Conservation (phyloP, 2,329 filamentous ascomycete species). For the Xylariaceae sp. region DNA sequence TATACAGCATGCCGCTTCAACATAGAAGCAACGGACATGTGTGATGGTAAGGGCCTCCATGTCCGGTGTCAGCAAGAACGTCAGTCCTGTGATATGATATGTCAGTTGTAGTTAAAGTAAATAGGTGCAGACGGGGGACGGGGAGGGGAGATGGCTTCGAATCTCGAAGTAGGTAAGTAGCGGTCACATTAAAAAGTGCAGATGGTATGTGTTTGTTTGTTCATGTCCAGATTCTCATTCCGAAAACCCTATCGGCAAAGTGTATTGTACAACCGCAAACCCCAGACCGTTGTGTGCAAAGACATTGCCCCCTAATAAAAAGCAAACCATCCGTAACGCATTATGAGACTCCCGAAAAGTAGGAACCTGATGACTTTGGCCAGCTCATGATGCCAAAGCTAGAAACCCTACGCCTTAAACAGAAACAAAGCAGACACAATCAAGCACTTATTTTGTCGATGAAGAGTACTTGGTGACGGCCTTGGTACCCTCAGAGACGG, state of each 20-base stretch:
- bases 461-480: slow-evolving; percentile 99
- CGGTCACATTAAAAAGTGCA: no score
- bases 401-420: slow-evolving; percentile 47
- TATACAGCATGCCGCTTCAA: no score
- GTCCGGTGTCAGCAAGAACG: no score
- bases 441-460: slow-evolving; percentile 81
- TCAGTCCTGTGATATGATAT: no score
- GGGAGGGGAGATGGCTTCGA: no score
- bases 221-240: slow-evolving; percentile 60
- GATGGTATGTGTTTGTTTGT: slow-evolving; percentile 24
- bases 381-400: slow-evolving; percentile 53
- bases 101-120: no score
- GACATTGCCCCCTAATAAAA: slow-evolving; percentile 61
- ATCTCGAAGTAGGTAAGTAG: no score
- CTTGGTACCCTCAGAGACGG: slow-evolving; percentile 99
- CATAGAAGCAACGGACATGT: no score
- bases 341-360: slow-evolving; percentile 55
- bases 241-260: slow-evolving; percentile 58
- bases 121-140: no score
- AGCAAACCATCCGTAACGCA: slow-evolving; percentile 69
- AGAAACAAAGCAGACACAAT: slow-evolving; percentile 45
- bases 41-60: no score
- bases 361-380: slow-evolving; percentile 35
- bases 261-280: slow-evolving; percentile 70
- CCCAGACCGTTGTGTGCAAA: slow-evolving; percentile 59